phyloP scores from a whole-genome alignment of 352 stramenopile species.

The Phytophthora syringae region DNA sequence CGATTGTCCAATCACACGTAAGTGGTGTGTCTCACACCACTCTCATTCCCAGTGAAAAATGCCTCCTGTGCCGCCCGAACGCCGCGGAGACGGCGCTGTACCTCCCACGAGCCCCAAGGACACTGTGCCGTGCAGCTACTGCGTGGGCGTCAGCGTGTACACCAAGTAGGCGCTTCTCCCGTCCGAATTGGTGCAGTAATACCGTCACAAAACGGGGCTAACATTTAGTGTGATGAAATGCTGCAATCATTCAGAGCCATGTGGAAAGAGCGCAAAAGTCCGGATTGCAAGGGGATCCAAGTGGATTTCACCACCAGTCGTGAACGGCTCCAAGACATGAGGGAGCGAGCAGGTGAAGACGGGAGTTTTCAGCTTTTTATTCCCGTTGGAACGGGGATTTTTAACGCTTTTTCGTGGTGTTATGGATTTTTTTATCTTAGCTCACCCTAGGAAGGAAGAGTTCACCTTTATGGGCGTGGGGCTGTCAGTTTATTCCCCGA shows the following conservation, averaged over 20 bases:
- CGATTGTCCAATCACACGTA: no score
- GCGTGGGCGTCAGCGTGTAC: constrained; percentile 71
- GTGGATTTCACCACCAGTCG: constrained; percentile 42
- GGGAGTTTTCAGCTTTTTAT: background rate
- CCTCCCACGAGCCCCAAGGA: constrained; percentile 6
- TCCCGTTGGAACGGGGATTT: constrained; percentile 7
- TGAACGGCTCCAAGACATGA: constrained; percentile 57
- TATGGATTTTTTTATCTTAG: constrained; percentile 27
- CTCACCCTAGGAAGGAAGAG: constrained; percentile 48
- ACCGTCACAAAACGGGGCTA: background rate
- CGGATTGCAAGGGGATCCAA: constrained; percentile 64
- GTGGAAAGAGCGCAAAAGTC: constrained; percentile 51
- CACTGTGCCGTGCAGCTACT: constrained; percentile 52
- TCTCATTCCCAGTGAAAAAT: no score
- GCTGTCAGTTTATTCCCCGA: constrained; percentile 65
- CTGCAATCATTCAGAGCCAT: constrained; percentile 49
- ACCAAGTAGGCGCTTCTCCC: constrained; percentile 48
- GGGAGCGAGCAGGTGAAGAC: constrained; percentile 47
- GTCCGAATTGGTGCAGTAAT: background rate
- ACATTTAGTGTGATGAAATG: background rate
- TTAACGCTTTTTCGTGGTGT: constrained; percentile 18
- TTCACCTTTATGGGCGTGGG: constrained; percentile 72
- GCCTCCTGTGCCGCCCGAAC: constrained; percentile 32
- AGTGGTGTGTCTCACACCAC: no score
- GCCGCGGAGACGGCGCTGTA: constrained; percentile 19